Conservation (phyloP, 169 alveolate genomes). For the Plasmodium vinckei region DNA sequence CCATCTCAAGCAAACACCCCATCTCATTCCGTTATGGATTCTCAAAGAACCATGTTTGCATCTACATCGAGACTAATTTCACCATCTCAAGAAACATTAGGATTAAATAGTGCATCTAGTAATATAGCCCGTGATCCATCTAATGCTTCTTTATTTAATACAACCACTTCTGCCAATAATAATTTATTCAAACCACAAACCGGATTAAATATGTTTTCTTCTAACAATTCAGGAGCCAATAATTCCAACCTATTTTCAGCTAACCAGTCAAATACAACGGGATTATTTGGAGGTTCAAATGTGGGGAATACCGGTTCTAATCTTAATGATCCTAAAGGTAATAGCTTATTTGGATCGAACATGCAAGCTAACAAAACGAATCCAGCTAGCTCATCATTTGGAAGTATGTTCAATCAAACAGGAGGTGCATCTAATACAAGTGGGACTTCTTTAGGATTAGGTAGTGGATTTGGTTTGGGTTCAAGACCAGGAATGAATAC, state of each 20-base stretch:
- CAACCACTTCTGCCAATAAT: background rate
- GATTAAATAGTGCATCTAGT: background rate
- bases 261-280: background rate
- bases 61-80: slow-evolving; percentile 21
- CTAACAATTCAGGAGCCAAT: background rate
- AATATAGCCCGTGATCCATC: background rate
- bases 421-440: too few species aligned
- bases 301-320: too few species aligned
- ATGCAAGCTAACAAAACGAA: too few species aligned
- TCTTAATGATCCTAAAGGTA: too few species aligned
- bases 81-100: slow-evolving; percentile 8
- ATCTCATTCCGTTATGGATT: slow-evolving; percentile 5
- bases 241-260: background rate
- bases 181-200: too few species aligned
- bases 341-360: too few species aligned
- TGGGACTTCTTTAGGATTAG: too few species aligned
- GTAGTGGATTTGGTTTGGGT: slow-evolving; percentile 15
- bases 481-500: slow-evolving; percentile 12
- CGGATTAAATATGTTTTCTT: too few species aligned
- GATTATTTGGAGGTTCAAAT: too few species aligned
- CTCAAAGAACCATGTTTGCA: slow-evolving; percentile 23
- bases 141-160: background rate
- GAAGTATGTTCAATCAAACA: too few species aligned
- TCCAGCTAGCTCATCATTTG: too few species aligned
- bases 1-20: background rate